Evolutionary conservation across 495 filamentous ascomycete genomes (phyloP).

Genomic region (Aspergillus sclerotioniger): DNA sequence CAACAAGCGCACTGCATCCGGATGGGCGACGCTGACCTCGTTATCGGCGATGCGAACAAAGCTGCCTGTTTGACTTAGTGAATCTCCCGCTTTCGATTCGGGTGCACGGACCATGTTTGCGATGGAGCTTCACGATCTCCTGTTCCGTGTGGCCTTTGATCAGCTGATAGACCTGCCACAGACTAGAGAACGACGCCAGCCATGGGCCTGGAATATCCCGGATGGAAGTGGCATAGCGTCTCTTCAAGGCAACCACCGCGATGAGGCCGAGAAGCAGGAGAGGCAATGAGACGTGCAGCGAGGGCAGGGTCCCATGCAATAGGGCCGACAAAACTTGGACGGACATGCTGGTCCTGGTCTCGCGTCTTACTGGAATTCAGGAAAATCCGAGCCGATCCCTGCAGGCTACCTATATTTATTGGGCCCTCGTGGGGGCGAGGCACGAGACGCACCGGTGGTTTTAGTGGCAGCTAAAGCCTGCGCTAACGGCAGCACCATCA

Average conservation of each 20-base stretch:
- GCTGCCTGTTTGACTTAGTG: constrained; percentile 21
- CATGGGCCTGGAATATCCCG: constrained; percentile 41
- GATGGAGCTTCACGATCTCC: constrained; percentile 35
- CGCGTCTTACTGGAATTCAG: background rate
- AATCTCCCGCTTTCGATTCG: background rate
- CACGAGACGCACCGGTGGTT: no score
- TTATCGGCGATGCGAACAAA: constrained; percentile 50
- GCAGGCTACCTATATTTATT: background rate
- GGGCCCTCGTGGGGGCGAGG: no score
- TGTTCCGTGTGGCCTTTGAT: constrained; percentile 40
- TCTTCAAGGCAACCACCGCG: background rate
- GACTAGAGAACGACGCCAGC: constrained; percentile 36
- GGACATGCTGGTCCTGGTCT: background rate
- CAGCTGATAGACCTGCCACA: constrained; percentile 40
- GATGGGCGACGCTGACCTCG: constrained; percentile 49
- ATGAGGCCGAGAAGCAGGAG: background rate
- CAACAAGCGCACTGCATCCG: constrained; percentile 38
- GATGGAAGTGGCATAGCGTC: constrained; percentile 27
- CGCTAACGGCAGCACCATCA: no score
- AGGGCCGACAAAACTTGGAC: background rate
- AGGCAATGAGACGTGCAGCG: background rate
- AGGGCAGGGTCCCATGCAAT: background rate
- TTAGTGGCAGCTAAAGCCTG: no score
- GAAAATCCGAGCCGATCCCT: background rate
- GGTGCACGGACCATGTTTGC: constrained; percentile 36